A percentile compares a stretch with the other conserved stretches of the same genome.
Evolutionary conservation across 306 rosid genomes (phyloP).

Genomic region (Fagus crenata): DNA sequence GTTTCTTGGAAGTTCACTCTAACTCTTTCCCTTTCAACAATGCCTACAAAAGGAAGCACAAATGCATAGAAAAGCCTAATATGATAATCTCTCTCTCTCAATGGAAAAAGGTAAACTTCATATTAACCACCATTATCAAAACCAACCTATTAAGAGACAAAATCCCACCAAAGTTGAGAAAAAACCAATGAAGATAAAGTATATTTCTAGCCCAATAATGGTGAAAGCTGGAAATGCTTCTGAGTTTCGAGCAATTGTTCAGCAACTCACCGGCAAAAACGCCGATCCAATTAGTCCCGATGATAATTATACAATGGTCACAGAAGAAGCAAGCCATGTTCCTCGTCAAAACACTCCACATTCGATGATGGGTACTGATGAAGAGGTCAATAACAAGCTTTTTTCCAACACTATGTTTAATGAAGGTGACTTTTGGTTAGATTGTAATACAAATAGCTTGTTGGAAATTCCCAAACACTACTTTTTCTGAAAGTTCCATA

Average conservation of each 20-base stretch:
- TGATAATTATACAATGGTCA: not conserved
- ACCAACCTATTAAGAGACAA: not conserved
- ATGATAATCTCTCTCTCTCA: not conserved
- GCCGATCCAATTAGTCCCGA: not conserved
- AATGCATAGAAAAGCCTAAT: not conserved
- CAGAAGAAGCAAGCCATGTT: not conserved
- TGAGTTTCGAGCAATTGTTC: not conserved
- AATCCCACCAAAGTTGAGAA: not conserved
- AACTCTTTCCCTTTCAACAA: not conserved
- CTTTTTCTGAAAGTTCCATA: not conserved
- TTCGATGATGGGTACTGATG: not conserved
- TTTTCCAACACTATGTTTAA: not conserved
- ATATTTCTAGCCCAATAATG: slow-evolving; percentile 2
- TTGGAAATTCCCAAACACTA: not conserved
- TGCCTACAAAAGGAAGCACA: not conserved
- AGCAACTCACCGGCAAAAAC: not conserved
- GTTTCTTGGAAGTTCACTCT: not conserved
- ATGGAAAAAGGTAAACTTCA: not conserved
- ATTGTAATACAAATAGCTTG: not conserved
- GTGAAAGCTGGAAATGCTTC: not conserved
- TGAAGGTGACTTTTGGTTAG: not conserved
- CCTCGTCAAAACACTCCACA: not conserved
- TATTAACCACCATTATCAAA: not conserved
- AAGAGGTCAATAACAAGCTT: not conserved
- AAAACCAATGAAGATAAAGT: not conserved